A percentile compares a stretch with the other conserved stretches of the same genome.
phyloP scores from a whole-genome alignment of 768 basidiomycete genomes.

The Filobasidium wieringae region DNA sequence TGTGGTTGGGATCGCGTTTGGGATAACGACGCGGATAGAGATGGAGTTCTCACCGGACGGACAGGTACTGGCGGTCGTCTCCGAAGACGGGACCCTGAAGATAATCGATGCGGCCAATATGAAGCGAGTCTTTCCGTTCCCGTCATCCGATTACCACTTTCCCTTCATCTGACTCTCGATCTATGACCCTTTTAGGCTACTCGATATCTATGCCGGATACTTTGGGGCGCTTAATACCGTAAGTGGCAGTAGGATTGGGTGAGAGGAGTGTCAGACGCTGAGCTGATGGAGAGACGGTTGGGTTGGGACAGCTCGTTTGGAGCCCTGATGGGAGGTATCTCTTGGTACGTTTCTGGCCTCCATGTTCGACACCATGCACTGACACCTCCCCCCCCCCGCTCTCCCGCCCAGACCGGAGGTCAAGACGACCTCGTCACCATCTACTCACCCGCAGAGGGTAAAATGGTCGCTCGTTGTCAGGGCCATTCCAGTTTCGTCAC shows the following conservation, averaged over 20 bases:
- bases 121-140: slow-evolving; percentile 48
- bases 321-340: slow-evolving; percentile 92
- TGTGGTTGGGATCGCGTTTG: background rate
- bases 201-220: slow-evolving; percentile 88
- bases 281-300: too few species aligned
- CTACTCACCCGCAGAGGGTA: slow-evolving; percentile 85
- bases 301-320: slow-evolving; percentile 69
- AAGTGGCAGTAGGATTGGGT: background rate
- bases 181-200: slow-evolving; percentile 57
- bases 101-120: slow-evolving; percentile 80
- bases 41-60: slow-evolving; percentile 91
- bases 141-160: too few species aligned
- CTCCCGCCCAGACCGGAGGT: slow-evolving; percentile 61
- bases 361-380: background rate
- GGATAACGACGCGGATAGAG: slow-evolving; percentile 47
- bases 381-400: background rate
- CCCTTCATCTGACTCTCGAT: too few species aligned
- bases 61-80: slow-evolving; percentile 74
- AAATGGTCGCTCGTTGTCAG: slow-evolving; percentile 88
- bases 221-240: slow-evolving; percentile 78
- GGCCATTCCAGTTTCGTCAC: slow-evolving; percentile 94
- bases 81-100: slow-evolving; percentile 82
- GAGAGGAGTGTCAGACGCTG: too few species aligned
- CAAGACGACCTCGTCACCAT: slow-evolving; percentile 94
- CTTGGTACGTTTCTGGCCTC: slow-evolving; percentile 45